phyloP scores from a whole-genome alignment of 345 rosid species.

The Salix brachista region DNA sequence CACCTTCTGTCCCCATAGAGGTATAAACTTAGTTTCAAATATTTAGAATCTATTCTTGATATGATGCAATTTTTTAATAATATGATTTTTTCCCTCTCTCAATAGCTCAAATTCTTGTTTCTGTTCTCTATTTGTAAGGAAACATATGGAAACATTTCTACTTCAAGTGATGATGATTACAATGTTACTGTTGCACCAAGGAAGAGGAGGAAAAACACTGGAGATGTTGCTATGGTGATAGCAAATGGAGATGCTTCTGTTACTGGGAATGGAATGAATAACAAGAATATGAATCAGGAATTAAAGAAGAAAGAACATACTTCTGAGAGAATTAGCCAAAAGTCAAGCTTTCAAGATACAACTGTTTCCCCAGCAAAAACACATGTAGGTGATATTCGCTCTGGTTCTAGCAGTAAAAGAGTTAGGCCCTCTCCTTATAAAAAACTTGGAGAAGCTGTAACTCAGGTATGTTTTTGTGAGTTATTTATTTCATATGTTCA shows the following conservation, averaged over 20 bases:
- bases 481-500: neutral
- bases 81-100: slow-evolving; percentile 9
- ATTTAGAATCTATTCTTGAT: neutral
- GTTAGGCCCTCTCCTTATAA: slow-evolving; percentile 29
- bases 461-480: slow-evolving; percentile 46
- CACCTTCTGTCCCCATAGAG: neutral
- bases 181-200: slow-evolving; percentile 31
- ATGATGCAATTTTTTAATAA: neutral
- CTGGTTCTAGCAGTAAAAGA: slow-evolving; percentile 28
- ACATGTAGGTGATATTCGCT: slow-evolving; percentile 16
- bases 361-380: slow-evolving; percentile 14
- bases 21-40: neutral
- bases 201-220: slow-evolving; percentile 34
- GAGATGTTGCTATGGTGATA: slow-evolving; percentile 21
- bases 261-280: slow-evolving; percentile 7
- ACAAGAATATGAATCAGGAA: slow-evolving; percentile 19
- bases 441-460: slow-evolving; percentile 53
- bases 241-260: slow-evolving; percentile 31
- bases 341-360: slow-evolving; percentile 21
- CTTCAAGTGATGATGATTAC: slow-evolving; percentile 60
- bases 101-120: slow-evolving; percentile 19
- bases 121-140: slow-evolving; percentile 46
- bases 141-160: slow-evolving; percentile 48
- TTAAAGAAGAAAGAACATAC: slow-evolving; percentile 16
- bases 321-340: slow-evolving; percentile 20